Evolutionary conservation across 768 basidiomycete species (phyloP), one percentile per base, ranked within the genome.

Genomic region (Phylloporus sp.): DNA sequence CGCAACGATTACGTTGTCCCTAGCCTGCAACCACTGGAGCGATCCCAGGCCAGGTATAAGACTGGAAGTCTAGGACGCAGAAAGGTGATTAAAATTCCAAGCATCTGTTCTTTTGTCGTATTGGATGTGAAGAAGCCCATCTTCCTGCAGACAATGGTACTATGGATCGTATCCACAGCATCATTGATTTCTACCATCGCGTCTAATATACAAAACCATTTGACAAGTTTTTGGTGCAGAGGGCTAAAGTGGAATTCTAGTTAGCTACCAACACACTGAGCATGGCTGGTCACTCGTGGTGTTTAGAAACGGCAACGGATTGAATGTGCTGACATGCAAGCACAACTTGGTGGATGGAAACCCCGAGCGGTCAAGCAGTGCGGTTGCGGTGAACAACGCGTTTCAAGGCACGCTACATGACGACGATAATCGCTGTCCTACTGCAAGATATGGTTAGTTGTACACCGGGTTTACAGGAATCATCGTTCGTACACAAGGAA

Each of bases 341-440:
- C 45, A 85, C 87, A 0, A 93, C 59, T 75, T 94, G 29, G 90
- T 94, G 15, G 92, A 97, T 59, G 82, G 90, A 5, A 97, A 95
- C 64, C 73, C 76, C 6, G 93, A 92, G 9, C 79, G 88, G 26
- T 88, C 88, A 2, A 82, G 86, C 5, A 81, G 81, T 3, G 90
- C 88, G 1, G 80, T 82, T 7, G 90, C 91, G 0, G 71, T 78
- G 26, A 95, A 95, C 66, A 88, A 86, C 50, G 79, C 78, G 27
- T 87, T 87, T 66, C 79, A 92, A 44, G 90, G 92, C 0, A 39
- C 77, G 4, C 70, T 77, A 15, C 64, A 61, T 87, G 16, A 80
- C 82, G 2, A 81, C 81, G 1, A 87, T 93, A 66, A 72, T 86
- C 6, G 86, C 86, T 0, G 81, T 88, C 0, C 89, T 88, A 0